Conservation (phyloP, 1,139 yeast species). For the Pneumocystis murina region DNA sequence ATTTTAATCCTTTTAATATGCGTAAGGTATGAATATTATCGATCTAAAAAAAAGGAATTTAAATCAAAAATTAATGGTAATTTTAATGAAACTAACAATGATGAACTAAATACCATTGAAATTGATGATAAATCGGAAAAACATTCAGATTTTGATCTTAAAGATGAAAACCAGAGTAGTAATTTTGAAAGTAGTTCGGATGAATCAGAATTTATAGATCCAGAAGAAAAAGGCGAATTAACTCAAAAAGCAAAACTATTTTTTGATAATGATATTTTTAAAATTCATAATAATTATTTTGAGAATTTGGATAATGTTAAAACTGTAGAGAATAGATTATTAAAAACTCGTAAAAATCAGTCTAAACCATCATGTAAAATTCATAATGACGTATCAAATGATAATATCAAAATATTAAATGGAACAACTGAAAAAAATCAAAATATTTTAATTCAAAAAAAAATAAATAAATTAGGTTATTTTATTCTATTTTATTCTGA, state of each 20-base stretch:
- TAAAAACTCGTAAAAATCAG: not conserved
- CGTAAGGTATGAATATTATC: conserved; percentile 64
- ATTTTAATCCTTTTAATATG: not conserved
- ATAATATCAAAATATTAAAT: not conserved
- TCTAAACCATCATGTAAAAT: not conserved
- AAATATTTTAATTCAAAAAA: not conserved
- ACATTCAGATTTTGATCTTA: conserved; percentile 12
- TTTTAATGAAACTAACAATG: conserved; percentile 52
- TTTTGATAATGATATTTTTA: conserved; percentile 68
- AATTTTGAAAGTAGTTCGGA: conserved; percentile 4
- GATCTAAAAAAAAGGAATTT: conserved; percentile 57
- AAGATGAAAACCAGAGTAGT: conserved; percentile 17
- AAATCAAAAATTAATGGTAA: conserved; percentile 73
- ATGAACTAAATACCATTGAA: conserved; percentile 72
- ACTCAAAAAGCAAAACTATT: conserved; percentile 61
- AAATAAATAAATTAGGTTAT: not conserved
- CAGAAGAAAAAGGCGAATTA: conserved; percentile 60
- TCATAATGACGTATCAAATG: not conserved
- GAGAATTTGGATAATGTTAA: not conserved
- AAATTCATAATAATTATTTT: conserved; percentile 25
- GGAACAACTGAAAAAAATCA: not conserved
- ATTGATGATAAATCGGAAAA: conserved; percentile 29
- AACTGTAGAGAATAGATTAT: not conserved
- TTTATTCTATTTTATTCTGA: not conserved
- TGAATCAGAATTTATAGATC: conserved; percentile 21